Percentiles rank a stretch among this genome's conserved stretches.
These are phyloP conservation scores for Pichia norvegensis DNA, from an alignment of 1,139 yeast species.

Conservation along the genomic window DNA sequence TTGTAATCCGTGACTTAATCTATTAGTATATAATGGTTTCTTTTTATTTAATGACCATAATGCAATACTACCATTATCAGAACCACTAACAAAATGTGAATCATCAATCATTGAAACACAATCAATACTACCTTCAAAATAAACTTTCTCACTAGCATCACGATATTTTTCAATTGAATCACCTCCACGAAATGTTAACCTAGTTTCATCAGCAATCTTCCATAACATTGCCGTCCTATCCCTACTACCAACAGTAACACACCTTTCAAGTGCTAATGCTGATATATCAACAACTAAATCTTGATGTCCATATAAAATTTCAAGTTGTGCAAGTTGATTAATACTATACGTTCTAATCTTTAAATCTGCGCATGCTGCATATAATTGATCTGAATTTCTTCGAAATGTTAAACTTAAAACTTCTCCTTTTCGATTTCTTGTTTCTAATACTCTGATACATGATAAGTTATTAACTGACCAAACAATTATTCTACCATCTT, in stretches of 20 bases:
- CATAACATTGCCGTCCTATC: slow-evolving; percentile 93
- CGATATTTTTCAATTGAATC: slow-evolving; percentile 40
- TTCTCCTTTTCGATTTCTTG: slow-evolving; percentile 59
- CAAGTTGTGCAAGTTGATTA: slow-evolving; percentile 82
- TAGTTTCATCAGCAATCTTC: slow-evolving; percentile 92
- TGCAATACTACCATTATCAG: slow-evolving; percentile 84
- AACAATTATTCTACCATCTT: slow-evolving; percentile 68
- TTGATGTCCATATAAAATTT: slow-evolving; percentile 90
- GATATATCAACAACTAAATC: slow-evolving; percentile 77
- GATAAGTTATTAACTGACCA: slow-evolving; percentile 80
- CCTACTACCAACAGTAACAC: slow-evolving; percentile 92
- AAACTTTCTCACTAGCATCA: slow-evolving; percentile 26
- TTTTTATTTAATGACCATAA: slow-evolving; percentile 88
- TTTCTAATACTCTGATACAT: slow-evolving; percentile 68
- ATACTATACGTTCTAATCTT: slow-evolving; percentile 82
- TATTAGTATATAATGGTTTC: slow-evolving; percentile 65
- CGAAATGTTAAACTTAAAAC: slow-evolving; percentile 72
- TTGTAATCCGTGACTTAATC: slow-evolving; percentile 73
- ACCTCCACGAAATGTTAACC: slow-evolving; percentile 91
- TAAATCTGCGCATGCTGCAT: slow-evolving; percentile 88
- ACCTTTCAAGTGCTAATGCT: slow-evolving; percentile 76
- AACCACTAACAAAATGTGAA: slow-evolving; percentile 85
- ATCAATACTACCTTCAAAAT: slow-evolving; percentile 83
- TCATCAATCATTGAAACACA: slow-evolving; percentile 89
- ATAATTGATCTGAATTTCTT: slow-evolving; percentile 73